A percentile compares a stretch with the other conserved stretches of the same genome.
phyloP scores from a whole-genome alignment of 768 basidiomycete genomes.

The Ramaria rubella region DNA sequence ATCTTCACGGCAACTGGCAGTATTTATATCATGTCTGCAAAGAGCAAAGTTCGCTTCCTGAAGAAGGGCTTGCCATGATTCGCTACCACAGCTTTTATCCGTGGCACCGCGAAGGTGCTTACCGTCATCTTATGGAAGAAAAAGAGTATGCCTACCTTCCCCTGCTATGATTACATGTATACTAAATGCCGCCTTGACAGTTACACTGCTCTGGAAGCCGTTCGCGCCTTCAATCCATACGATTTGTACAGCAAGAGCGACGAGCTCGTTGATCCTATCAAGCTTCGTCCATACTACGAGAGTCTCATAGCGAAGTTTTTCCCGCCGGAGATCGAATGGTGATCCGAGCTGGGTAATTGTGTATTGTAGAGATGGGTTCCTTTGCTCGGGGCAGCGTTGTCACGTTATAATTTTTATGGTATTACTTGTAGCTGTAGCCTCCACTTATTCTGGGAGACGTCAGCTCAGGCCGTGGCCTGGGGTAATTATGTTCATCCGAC shows the following conservation, averaged over 20 bases:
- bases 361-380: too few species aligned
- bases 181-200: conserved; percentile 28
- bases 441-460: too few species aligned
- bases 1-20: conserved; percentile 28
- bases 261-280: conserved; percentile 50
- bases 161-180: neutral
- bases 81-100: conserved; percentile 95
- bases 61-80: conserved; percentile 84
- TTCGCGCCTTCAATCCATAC: conserved; percentile 87
- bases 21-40: conserved; percentile 82
- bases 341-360: conserved; percentile 11
- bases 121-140: conserved; percentile 70
- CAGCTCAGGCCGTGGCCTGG: too few species aligned
- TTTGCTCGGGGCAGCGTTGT: too few species aligned
- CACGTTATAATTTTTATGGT: too few species aligned
- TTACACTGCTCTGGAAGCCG: conserved; percentile 56
- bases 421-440: too few species aligned
- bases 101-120: conserved; percentile 89
- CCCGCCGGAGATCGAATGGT: conserved; percentile 79
- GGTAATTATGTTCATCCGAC: too few species aligned
- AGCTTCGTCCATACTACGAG: conserved; percentile 79
- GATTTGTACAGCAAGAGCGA: conserved; percentile 91
- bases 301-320: conserved; percentile 80
- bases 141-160: conserved; percentile 27
- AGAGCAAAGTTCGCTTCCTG: conserved; percentile 73